Conservation (phyloP, 2,329 filamentous ascomycete genomes). For the Pseudogymnoascus sp. region DNA sequence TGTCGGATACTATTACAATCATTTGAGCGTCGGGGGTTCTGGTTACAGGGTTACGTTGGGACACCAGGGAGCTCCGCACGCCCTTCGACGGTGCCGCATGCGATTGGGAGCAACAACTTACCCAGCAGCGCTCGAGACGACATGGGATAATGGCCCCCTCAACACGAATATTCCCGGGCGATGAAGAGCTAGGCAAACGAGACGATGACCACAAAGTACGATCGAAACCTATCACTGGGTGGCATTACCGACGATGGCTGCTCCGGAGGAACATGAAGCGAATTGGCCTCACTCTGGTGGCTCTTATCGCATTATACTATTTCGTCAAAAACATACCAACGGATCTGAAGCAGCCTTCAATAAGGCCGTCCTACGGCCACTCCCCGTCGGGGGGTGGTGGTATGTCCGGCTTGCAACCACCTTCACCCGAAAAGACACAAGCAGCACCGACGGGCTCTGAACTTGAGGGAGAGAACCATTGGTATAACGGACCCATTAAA, state of each 20-base stretch:
- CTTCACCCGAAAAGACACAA: conserved; percentile 7
- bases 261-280: conserved; percentile 50
- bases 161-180: conserved; percentile 41
- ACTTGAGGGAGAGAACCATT: conserved; percentile 31
- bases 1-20: background rate
- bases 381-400: background rate
- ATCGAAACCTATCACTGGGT: conserved; percentile 24
- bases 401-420: background rate
- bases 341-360: conserved; percentile 31
- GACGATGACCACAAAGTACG: conserved; percentile 52
- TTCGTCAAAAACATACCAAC: conserved; percentile 59
- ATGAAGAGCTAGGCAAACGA: conserved; percentile 60
- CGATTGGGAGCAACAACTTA: background rate
- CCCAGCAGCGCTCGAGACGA: background rate
- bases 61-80: background rate
- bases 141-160: conserved; percentile 31
- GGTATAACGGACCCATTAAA: conserved; percentile 64
- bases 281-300: conserved; percentile 40
- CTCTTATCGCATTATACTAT: conserved; percentile 51
- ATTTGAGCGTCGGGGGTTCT: background rate
- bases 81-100: background rate
- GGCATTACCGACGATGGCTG: conserved; percentile 34
- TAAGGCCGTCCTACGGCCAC: conserved; percentile 28
- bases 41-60: background rate
- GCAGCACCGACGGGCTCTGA: conserved; percentile 13